These are phyloP conservation scores for Reutealis trisperma DNA, from an alignment of 345 rosid species.

Conservation along the genomic window DNA sequence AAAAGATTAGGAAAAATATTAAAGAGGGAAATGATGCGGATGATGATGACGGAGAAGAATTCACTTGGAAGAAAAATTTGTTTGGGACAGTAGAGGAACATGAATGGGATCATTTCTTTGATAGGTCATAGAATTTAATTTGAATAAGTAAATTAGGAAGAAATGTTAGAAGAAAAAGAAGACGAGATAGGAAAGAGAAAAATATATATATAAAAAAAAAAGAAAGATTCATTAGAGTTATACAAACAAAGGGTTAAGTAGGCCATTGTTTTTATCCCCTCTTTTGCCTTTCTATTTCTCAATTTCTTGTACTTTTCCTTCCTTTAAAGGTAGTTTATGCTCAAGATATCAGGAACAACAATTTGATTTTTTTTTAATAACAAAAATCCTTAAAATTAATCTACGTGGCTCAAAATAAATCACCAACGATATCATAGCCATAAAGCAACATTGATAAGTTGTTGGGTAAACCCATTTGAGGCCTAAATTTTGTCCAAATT, in stretches of 20 bases:
- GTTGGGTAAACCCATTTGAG: too few relatives aligned
- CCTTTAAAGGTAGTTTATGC: too few relatives aligned
- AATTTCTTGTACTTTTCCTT: too few relatives aligned
- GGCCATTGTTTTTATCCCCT: neutral
- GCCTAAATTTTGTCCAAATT: too few relatives aligned
- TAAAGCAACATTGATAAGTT: too few relatives aligned
- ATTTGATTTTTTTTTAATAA: too few relatives aligned
- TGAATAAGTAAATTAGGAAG: neutral
- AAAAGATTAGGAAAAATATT: slow-evolving; percentile 37
- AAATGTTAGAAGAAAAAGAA: neutral
- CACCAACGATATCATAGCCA: too few relatives aligned
- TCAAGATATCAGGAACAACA: too few relatives aligned
- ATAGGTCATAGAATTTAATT: slow-evolving; percentile 17
- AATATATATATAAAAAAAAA: too few relatives aligned
- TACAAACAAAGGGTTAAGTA: neutral
- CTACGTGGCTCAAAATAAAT: too few relatives aligned
- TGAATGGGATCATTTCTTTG: slow-evolving; percentile 72
- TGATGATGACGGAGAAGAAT: slow-evolving; percentile 45
- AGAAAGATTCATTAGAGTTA: neutral
- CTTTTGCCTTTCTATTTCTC: neutral
- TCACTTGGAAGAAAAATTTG: slow-evolving; percentile 58
- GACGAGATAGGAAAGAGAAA: too few relatives aligned
- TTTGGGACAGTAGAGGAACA: slow-evolving; percentile 47
- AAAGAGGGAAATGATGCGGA: slow-evolving; percentile 37
- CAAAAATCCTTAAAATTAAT: too few relatives aligned